These are phyloP conservation scores for Sisymbrium altissimum DNA, from an alignment of 345 rosid genomes.

Conservation along the genomic window DNA sequence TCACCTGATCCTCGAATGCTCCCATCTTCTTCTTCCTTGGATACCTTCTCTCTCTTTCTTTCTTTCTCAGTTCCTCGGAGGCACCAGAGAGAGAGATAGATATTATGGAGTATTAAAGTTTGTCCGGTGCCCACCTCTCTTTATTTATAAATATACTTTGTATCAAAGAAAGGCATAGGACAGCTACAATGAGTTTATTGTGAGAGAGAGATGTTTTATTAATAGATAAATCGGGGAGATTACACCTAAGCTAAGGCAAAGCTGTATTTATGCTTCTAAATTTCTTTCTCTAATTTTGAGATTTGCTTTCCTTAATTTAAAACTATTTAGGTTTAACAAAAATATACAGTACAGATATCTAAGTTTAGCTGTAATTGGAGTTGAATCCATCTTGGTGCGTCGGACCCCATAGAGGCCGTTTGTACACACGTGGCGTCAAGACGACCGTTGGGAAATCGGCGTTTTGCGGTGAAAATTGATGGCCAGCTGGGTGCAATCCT, in stretches of 20 bases:
- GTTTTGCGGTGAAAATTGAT: background rate
- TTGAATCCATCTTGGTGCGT: too few relatives aligned
- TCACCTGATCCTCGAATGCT: slow-evolving; percentile 78
- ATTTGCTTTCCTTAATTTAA: background rate
- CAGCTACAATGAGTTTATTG: slow-evolving; percentile 9
- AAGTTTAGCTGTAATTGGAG: too few relatives aligned
- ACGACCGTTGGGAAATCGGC: background rate
- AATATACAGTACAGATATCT: too few relatives aligned
- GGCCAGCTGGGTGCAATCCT: slow-evolving; percentile 5
- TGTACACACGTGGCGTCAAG: background rate
- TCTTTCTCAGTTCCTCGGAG: background rate
- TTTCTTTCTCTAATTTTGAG: background rate
- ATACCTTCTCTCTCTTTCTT: background rate
- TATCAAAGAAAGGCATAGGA: background rate
- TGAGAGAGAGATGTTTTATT: background rate
- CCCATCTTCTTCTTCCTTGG: slow-evolving; percentile 41
- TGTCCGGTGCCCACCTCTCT: background rate
- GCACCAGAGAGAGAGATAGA: background rate
- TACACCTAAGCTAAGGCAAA: slow-evolving; percentile 18
- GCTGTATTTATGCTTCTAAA: slow-evolving; percentile 12
- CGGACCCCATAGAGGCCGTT: background rate
- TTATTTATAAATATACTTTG: background rate
- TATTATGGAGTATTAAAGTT: background rate
- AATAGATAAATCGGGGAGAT: background rate
- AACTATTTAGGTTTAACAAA: background rate